Evolutionary conservation across 2,329 filamentous ascomycete genomes (phyloP), one percentile per base, ranked within the genome.

Genomic region (Sporothrix dimorphospora): DNA sequence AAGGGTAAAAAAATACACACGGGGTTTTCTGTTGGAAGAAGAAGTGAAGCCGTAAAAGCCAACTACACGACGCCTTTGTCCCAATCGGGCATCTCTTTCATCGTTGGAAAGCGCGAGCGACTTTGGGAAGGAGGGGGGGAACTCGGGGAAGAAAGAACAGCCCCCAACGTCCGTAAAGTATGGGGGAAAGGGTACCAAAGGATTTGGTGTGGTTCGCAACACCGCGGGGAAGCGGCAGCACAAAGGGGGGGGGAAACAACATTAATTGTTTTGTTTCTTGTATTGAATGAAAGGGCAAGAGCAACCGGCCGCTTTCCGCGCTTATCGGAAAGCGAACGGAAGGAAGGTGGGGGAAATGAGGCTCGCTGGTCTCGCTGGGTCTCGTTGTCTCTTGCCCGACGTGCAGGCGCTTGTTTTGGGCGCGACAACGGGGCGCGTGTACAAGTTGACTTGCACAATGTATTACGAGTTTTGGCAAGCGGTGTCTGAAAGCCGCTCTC

Each of bases 51-150:
- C 49, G 24, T n/a, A 1, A 8, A n/a, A 21, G 49, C 14, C 53
- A 34, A 14, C 4, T 19, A 19, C 27, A 38, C 53, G 27, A 34
- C n/a, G 19, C 34, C 6, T 42, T 24, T 24, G n/a, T 40, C 59
- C n/a, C 16, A 45, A 65, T 45, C n/a, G 59, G 59, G 59, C 59
- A 65, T 65, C 59, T 27, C 38, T 45, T 63, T 63, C 59, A 45
- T 63, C 59, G 38, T 63, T 16, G 27, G 21, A 38, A 12, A 16
- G 16, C 5, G 59, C 11, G 21, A 45, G 59, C 59, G 34, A 53
- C 8, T 53, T 24, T 47, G 45, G 45, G 45, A 47, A 47, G 16
- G 45, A 47, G 45, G 45, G 45, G 45, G 14, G 53, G 24, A 30
- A 16, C 8, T 47, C 14, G 27, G 27, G 34, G 34, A 61, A 7